Evolutionary conservation across 768 basidiomycete genomes (phyloP), one percentile per base, ranked within the genome.

Genomic region (Lactarius indigo): DNA sequence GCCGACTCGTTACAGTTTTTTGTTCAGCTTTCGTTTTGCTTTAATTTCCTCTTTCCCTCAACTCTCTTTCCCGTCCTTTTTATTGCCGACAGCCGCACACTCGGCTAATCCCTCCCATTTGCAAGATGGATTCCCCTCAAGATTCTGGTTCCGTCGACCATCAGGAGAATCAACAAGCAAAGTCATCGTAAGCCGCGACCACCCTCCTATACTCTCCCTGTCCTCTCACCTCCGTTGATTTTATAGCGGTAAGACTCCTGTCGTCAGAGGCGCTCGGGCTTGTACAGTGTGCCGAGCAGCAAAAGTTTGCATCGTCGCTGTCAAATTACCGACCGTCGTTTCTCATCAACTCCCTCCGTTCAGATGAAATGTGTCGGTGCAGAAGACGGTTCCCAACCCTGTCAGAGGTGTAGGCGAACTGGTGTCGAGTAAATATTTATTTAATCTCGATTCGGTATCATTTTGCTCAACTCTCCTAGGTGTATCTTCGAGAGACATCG

Each of bases 321-420:
- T 61, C 66, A 64, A 61, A 30, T 70, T 52, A 56, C 59, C 63
- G 69, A 66, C 62, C 63, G 35, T 66, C 20, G 31, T 57, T 61
- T 57, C 64, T 55, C 54, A 64, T 64, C 55, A 64, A 33, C 63
- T 44, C 35, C 26, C 61, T 12, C 31, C 12, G 30, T 63, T 54
- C 71, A 94, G 92, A 94, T 94, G 92, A 92, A 93, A 76, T 94
- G 92, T 72, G 91, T 94, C 66, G 92, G 91, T 55, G 89, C 92
- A 59, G 92, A 94, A 75, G 91, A 94, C 72, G 91, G 91, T 66
- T 82, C 85, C 68, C 87, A 86, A 72, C 85, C 84, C 35, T 94
- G 92, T 75, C 91, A 94, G 75, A 88, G 92, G 59, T 94, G 92
- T 78, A 88, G 85, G 74, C 88, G 92, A 66, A 87, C 90, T 39